Evolutionary conservation across 345 rosid genomes (phyloP).

Genomic region (Syzygium aqueum): DNA sequence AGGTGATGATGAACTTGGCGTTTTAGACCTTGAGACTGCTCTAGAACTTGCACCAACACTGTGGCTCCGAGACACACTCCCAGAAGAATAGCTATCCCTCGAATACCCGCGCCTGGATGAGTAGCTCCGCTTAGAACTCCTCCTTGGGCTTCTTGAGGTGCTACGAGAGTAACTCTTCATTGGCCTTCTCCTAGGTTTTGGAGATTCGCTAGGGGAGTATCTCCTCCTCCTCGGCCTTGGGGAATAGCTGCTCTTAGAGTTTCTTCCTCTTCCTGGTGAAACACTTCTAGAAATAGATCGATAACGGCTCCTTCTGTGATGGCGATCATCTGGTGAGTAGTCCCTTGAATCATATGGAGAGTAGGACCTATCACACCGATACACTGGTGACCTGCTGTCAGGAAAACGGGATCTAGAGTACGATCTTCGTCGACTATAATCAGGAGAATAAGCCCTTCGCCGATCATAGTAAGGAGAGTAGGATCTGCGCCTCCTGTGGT

Average conservation of each 20-base stretch:
- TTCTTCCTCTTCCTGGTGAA: slow-evolving; percentile 2
- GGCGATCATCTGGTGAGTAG: slow-evolving; percentile 14
- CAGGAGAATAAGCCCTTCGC: slow-evolving; percentile 29
- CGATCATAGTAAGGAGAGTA: slow-evolving; percentile 27
- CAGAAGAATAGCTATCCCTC: background rate
- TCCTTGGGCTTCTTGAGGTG: slow-evolving; percentile 20
- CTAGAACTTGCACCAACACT: slow-evolving; percentile 39
- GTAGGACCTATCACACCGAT: slow-evolving; percentile 27
- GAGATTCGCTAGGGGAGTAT: slow-evolving; percentile 32
- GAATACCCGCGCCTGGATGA: slow-evolving; percentile 11
- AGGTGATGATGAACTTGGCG: slow-evolving; percentile 30
- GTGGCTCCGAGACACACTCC: background rate
- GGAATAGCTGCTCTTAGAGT: slow-evolving; percentile 21
- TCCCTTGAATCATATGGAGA: slow-evolving; percentile 23
- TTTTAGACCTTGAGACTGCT: slow-evolving; percentile 54
- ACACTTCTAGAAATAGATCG: slow-evolving; percentile 14
- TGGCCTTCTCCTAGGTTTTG: slow-evolving; percentile 18
- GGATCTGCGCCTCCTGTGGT: slow-evolving; percentile 5
- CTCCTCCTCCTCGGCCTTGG: slow-evolving; percentile 20
- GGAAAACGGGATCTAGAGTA: slow-evolving; percentile 35
- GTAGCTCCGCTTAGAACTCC: slow-evolving; percentile 14
- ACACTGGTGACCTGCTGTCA: slow-evolving; percentile 40
- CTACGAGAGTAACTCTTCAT: slow-evolving; percentile 25
- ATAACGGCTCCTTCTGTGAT: background rate
- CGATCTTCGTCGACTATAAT: slow-evolving; percentile 20